Evolutionary conservation across 1,139 yeast species (phyloP).

Genomic region (Kluyveromyces sp.): DNA sequence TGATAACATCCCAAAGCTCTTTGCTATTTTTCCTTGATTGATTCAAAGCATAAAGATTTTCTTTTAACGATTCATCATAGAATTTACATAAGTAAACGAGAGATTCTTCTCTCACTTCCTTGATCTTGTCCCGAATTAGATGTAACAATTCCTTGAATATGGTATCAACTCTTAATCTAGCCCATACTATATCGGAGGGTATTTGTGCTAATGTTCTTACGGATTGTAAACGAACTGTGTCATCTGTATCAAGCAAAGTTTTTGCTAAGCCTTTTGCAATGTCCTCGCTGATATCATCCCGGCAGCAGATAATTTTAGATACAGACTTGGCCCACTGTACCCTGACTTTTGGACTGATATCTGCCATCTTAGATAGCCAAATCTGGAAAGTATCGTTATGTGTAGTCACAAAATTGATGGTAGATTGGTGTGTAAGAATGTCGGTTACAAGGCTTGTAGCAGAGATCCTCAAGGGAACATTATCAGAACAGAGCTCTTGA

Average conservation of each 20-base stretch:
- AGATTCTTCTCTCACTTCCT: slow-evolving; percentile 57
- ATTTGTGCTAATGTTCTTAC: slow-evolving; percentile 41
- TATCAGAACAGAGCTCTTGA: slow-evolving; percentile 72
- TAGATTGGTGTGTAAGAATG: slow-evolving; percentile 46
- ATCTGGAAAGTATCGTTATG: slow-evolving; percentile 57
- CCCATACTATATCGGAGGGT: slow-evolving; percentile 37
- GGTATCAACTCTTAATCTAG: slow-evolving; percentile 38
- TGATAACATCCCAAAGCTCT: slow-evolving; percentile 37
- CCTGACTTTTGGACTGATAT: slow-evolving; percentile 58
- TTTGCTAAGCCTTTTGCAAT: slow-evolving; percentile 55
- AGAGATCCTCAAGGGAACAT: slow-evolving; percentile 50
- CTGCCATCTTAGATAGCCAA: slow-evolving; percentile 74
- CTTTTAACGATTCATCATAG: slow-evolving; percentile 33
- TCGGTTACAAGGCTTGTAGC: slow-evolving; percentile 72
- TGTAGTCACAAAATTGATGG: slow-evolving; percentile 49
- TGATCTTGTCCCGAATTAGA: slow-evolving; percentile 61
- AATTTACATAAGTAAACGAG: slow-evolving; percentile 49
- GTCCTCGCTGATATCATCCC: slow-evolving; percentile 45
- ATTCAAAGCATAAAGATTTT: slow-evolving; percentile 4
- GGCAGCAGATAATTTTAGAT: slow-evolving; percentile 37
- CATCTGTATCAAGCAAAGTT: slow-evolving; percentile 70
- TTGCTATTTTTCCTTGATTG: slow-evolving; percentile 18
- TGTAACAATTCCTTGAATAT: slow-evolving; percentile 51
- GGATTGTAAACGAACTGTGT: slow-evolving; percentile 59
- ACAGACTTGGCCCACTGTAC: slow-evolving; percentile 61